Conservation (phyloP, 1,284 basidiomycete species). For the Prillingera fragicola region DNA sequence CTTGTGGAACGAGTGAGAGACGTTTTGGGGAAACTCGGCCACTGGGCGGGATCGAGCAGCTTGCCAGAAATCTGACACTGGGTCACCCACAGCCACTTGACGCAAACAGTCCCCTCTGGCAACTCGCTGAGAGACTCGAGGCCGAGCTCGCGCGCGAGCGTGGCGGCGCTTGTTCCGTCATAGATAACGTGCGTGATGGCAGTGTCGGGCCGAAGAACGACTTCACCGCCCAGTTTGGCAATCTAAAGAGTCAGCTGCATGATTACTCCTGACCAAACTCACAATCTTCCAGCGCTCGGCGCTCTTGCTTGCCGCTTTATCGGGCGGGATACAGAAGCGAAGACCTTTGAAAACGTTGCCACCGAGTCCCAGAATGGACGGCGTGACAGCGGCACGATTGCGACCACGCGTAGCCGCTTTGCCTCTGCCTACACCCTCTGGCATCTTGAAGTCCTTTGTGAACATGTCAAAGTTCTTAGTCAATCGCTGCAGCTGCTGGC, state of each 20-base stretch:
- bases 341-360: constrained; percentile 31
- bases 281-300: constrained; percentile 32
- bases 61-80: constrained; percentile 27
- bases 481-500: constrained; percentile 27
- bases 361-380: constrained; percentile 10
- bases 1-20: constrained; percentile 12
- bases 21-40: constrained; percentile 30
- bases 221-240: constrained; percentile 27
- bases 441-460: constrained; percentile 12
- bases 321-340: constrained; percentile 33
- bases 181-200: constrained; percentile 42
- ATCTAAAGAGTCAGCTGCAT: constrained; percentile 21
- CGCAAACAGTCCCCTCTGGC: constrained; percentile 33
- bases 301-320: constrained; percentile 21
- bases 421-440: constrained; percentile 1
- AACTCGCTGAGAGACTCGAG: constrained; percentile 31
- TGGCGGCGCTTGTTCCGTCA: constrained; percentile 21
- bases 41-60: constrained; percentile 23
- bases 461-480: constrained; percentile 30
- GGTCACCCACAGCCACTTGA: constrained; percentile 38
- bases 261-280: neutral
- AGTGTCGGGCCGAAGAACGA: constrained; percentile 35
- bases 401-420: constrained; percentile 7
- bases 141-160: constrained; percentile 25
- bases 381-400: neutral